phyloP scores from a whole-genome alignment of 805 yeast genomes.

The Wickerhamia fluorescens region DNA sequence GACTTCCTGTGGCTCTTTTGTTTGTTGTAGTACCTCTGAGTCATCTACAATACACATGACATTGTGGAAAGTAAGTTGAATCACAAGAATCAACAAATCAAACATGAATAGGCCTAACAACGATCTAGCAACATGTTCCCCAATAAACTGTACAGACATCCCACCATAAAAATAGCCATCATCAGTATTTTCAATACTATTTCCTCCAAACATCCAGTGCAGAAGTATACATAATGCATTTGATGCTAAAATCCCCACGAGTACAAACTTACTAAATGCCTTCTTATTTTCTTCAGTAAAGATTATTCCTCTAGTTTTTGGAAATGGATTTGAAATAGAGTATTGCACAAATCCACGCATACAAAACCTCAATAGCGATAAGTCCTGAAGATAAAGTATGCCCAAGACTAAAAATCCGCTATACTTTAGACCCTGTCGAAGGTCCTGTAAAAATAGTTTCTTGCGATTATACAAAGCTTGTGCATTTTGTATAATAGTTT shows the following conservation, averaged over 20 bases:
- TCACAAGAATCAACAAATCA: conserved; percentile 18
- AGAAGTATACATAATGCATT: conserved; percentile 17
- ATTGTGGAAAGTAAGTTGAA: conserved; percentile 27
- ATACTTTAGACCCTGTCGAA: conserved; percentile 26
- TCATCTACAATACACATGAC: conserved; percentile 28
- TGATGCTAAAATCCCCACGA: conserved; percentile 15
- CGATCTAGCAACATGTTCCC: conserved; percentile 26
- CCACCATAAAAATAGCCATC: conserved; percentile 26
- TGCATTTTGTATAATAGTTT: conserved; percentile 35
- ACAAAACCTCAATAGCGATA: conserved; percentile 25
- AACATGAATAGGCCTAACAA: conserved; percentile 18
- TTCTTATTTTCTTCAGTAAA: conserved; percentile 19
- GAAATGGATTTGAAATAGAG: conserved; percentile 21
- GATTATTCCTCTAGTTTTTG: conserved; percentile 4
- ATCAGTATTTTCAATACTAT: conserved; percentile 8
- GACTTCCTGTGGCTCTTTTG: conserved; percentile 1
- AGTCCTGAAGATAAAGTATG: conserved; percentile 35
- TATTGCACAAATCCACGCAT: conserved; percentile 22
- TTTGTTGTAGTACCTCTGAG: conserved; percentile 19
- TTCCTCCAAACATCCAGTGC: conserved; percentile 23
- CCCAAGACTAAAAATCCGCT: conserved; percentile 31
- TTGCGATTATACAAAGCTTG: conserved; percentile 36
- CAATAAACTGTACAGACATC: conserved; percentile 30
- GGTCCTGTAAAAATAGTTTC: conserved; percentile 29
- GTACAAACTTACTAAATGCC: conserved; percentile 20